Evolutionary conservation across 148 eudicot species (phyloP), one percentile per base, ranked within the genome.

Genomic region (Camellia lanceoleosa): DNA sequence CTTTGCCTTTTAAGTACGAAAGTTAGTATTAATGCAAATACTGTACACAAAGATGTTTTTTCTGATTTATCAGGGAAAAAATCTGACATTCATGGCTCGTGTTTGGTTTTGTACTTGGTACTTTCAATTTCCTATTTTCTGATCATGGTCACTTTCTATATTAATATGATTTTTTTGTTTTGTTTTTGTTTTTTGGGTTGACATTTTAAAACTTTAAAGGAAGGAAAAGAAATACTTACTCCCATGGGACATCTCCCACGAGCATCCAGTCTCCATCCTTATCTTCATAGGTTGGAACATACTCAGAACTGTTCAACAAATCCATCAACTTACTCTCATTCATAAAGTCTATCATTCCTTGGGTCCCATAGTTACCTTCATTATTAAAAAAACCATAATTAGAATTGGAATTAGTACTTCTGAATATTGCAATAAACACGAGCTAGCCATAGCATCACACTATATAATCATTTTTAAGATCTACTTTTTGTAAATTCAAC

Each of bases 211-310:
- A 5, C 20, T 76, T 63, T 13, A 16, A 46, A 44, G 30, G n/a
- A 12, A n/a, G 49, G 59, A 30, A 41, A 74, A 0, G 58, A 61
- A 11, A 41, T 5, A 79, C 94, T 74, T 89, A 91, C 94, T 87
- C 88, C 94, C 94, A 91, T 15, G 94, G 94, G 54, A 91, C 94
- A 80, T 91, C 94, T 11, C 94, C 94, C 42, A 91, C 94, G 58
- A 91, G 94, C 94, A 91, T 91, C 94, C 94, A 91, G 63, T 91
- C 94, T 1, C 94, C 94, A 79, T 91, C 94, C 81, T 87, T 91
- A 72, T 91, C 94, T 75, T 91, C 90, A 76, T 90, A 90, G 70
- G 87, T 84, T n/a, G 93, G 91, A 30, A 90, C 93, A 84, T 88
- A 90, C 56, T 89, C 93, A 64, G 90, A 89, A 78, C 91, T 87